These are phyloP conservation scores for Diversispora eburnea DNA, from an alignment of 192 early-diverging fungal species.

Conservation along the genomic window DNA sequence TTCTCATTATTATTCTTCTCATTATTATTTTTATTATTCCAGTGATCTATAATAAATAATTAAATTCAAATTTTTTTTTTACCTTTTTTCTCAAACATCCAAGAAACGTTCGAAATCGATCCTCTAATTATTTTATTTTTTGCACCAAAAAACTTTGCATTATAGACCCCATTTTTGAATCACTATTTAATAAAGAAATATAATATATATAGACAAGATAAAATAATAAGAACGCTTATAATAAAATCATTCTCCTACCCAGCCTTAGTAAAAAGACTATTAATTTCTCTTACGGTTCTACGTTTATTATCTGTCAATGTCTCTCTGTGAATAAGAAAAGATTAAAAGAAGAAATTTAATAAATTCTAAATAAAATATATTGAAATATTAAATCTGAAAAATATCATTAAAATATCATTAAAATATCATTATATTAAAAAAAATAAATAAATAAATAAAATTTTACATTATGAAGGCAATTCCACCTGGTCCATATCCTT, in stretches of 20 bases:
- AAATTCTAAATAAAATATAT: background rate
- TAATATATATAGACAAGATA: background rate
- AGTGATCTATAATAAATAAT: no score
- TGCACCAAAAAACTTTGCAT: no score
- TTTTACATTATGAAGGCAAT: conserved; percentile 62
- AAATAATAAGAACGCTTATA: background rate
- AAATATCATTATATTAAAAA: conserved; percentile 19
- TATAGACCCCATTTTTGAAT: no score
- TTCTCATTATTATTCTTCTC: background rate
- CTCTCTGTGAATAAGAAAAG: conserved; percentile 28
- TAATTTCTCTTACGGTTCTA: conserved; percentile 62
- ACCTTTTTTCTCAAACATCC: conserved; percentile 67
- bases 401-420: background rate
- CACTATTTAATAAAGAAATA: background rate
- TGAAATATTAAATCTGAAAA: background rate
- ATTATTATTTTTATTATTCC: no score
- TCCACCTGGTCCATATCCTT: conserved; percentile 58
- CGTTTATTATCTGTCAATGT: conserved; percentile 57
- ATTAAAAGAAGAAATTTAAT: no score
- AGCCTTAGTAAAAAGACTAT: conserved; percentile 49
- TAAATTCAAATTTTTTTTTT: background rate
- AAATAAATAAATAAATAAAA: no score
- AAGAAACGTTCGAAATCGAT: conserved; percentile 57
- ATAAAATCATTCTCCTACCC: conserved; percentile 34
- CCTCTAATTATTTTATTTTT: conserved; percentile 40